phyloP scores from a whole-genome alignment of 2,329 filamentous ascomycete species.

The Paraphaeosphaeria sporulosa region DNA sequence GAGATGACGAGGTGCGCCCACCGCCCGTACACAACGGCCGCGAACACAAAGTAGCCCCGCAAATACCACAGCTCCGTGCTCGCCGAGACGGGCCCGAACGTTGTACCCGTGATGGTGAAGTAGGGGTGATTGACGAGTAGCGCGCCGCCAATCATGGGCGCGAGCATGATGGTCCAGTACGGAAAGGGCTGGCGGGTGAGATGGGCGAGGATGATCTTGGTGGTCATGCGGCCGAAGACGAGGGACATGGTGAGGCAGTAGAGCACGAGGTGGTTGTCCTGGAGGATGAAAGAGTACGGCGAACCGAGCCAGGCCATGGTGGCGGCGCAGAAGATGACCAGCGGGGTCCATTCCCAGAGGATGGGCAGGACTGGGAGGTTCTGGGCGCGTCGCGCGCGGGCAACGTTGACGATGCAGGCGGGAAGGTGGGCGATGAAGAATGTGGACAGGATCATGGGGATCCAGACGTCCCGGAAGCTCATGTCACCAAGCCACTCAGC shows the following conservation, averaged over 20 bases:
- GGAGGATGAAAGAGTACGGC: conserved; percentile 81
- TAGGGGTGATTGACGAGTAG: conserved; percentile 82
- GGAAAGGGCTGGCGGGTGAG: conserved; percentile 93
- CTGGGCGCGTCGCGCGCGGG: conserved; percentile 74
- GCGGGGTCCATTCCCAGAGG: conserved; percentile 93
- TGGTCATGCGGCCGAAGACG: conserved; percentile 97
- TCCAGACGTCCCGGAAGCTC: conserved; percentile 88
- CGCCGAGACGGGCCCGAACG: conserved; percentile 69
- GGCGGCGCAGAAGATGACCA: conserved; percentile 78
- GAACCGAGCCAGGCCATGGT: conserved; percentile 88
- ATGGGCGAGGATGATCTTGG: conserved; percentile 98
- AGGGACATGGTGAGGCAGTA: conserved; percentile 96
- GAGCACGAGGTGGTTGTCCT: conserved; percentile 86
- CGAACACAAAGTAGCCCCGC: conserved; percentile 82
- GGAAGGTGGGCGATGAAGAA: conserved; percentile 74
- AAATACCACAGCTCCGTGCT: conserved; percentile 80
- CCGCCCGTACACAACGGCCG: conserved; percentile 83
- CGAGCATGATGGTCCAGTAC: conserved; percentile 92
- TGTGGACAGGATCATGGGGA: conserved; percentile 61
- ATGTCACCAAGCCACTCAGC: conserved; percentile 70
- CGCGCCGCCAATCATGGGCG: conserved; percentile 85
- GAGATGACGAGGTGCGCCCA: conserved; percentile 93
- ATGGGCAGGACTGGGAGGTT: conserved; percentile 80
- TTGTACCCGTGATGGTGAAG: conserved; percentile 55
- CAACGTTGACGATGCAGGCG: conserved; percentile 87